Conservation (phyloP, 805 yeast species). For the Cyberlindnera mrakii region DNA sequence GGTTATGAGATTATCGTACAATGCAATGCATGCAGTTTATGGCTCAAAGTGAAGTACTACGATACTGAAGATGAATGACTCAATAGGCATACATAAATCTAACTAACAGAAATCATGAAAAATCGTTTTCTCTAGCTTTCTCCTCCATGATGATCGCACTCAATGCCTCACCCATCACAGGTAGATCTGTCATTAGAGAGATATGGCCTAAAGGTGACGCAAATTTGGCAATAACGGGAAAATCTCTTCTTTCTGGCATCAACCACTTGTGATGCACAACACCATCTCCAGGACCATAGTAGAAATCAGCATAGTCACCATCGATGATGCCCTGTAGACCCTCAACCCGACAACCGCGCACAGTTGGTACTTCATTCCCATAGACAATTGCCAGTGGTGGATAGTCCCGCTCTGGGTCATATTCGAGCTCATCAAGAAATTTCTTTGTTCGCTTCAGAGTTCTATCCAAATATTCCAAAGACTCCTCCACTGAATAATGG, state of each 20-base stretch:
- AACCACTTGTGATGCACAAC: slow-evolving; percentile 80
- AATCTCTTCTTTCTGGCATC: slow-evolving; percentile 73
- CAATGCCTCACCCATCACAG: slow-evolving; percentile 67
- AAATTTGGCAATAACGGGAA: slow-evolving; percentile 64
- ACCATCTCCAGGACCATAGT: slow-evolving; percentile 91
- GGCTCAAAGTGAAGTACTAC: slow-evolving; percentile 71
- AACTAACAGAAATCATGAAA: slow-evolving; percentile 1
- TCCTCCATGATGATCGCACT: slow-evolving; percentile 58
- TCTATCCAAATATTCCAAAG: slow-evolving; percentile 56
- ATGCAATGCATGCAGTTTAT: slow-evolving; percentile 77
- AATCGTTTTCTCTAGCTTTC: slow-evolving; percentile 15
- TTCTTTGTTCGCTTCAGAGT: slow-evolving; percentile 55
- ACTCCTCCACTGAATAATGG: slow-evolving; percentile 38
- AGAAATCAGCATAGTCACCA: slow-evolving; percentile 72
- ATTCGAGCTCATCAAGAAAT: slow-evolving; percentile 52
- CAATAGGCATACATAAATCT: not conserved
- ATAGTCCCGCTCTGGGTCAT: slow-evolving; percentile 45
- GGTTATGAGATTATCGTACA: slow-evolving; percentile 69
- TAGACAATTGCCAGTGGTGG: slow-evolving; percentile 84
- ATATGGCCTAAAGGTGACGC: slow-evolving; percentile 72
- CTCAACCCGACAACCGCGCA: slow-evolving; percentile 68
- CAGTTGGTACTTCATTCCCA: slow-evolving; percentile 80
- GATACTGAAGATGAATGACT: slow-evolving; percentile 32
- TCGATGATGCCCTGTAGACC: slow-evolving; percentile 54
- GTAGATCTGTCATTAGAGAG: slow-evolving; percentile 66